phyloP scores from a whole-genome alignment of 768 basidiomycete genomes.

The Russula compacta region DNA sequence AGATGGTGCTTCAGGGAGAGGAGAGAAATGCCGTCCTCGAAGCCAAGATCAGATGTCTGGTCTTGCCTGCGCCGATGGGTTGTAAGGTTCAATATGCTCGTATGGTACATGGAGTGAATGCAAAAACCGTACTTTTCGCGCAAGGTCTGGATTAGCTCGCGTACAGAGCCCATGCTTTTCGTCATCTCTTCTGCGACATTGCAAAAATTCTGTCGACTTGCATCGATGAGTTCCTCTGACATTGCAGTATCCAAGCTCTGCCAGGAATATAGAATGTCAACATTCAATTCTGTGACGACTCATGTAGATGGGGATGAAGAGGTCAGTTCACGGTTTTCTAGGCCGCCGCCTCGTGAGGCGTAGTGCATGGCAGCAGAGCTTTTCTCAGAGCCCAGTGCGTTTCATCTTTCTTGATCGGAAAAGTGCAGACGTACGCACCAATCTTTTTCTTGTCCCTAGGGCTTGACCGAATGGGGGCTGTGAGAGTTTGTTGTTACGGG shows the following conservation, averaged over 20 bases:
- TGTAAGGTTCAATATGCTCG: not conserved
- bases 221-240: constrained; percentile 7
- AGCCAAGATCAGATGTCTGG: constrained; percentile 35
- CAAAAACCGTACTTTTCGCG: constrained; percentile 41
- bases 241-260: not conserved
- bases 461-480: not conserved
- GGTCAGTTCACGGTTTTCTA: constrained; percentile 59
- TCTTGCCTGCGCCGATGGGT: constrained; percentile 23
- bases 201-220: constrained; percentile 22
- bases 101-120: not conserved
- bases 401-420: constrained; percentile 32
- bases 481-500: not conserved
- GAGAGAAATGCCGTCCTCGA: constrained; percentile 79
- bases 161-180: constrained; percentile 49
- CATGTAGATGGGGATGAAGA: constrained; percentile 9
- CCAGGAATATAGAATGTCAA: not conserved
- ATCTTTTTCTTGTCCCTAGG: not conserved
- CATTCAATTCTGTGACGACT: not conserved
- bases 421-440: not conserved
- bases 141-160: constrained; percentile 45
- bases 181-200: constrained; percentile 47
- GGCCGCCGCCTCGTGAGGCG: constrained; percentile 45
- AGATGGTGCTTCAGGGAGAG: constrained; percentile 81
- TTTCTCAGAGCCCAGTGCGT: constrained; percentile 55
- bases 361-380: constrained; percentile 42